Evolutionary conservation across 108 stramenopile genomes (phyloP).

Genomic region (Pseudonitzschia delicatissima): DNA sequence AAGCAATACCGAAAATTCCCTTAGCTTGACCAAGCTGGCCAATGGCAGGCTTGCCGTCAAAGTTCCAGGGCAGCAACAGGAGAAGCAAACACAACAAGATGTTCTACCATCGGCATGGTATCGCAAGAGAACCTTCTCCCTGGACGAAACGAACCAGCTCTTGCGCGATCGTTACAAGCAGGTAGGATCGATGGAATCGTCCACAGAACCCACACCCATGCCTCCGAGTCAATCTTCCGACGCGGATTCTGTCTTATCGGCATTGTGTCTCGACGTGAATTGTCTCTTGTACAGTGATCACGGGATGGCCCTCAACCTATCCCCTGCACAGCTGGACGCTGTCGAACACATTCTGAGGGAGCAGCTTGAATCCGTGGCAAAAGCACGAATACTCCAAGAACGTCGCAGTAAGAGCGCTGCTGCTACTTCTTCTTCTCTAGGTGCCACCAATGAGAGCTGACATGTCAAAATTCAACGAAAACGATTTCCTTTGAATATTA

Average conservation of each 20-base stretch:
- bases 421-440: too few species aligned
- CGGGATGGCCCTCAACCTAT: slow-evolving; percentile 69
- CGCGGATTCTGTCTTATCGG: slow-evolving; percentile 61
- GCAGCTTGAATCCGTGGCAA: slow-evolving; percentile 48
- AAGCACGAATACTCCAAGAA: slow-evolving; percentile 54
- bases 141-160: slow-evolving; percentile 13
- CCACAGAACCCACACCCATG: too few species aligned
- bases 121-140: background rate
- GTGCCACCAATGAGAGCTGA: too few species aligned
- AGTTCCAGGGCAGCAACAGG: slow-evolving; percentile 8
- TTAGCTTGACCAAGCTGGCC: slow-evolving; percentile 16
- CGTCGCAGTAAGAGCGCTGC: too few species aligned
- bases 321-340: slow-evolving; percentile 70
- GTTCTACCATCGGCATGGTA: background rate
- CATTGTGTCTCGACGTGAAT: slow-evolving; percentile 66
- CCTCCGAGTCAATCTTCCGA: too few species aligned
- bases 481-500: too few species aligned
- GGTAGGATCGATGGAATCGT: too few species aligned
- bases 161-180: slow-evolving; percentile 35
- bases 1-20: background rate
- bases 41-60: slow-evolving; percentile 24
- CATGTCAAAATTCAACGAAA: too few species aligned
- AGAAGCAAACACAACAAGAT: background rate
- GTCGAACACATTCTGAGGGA: slow-evolving; percentile 49
- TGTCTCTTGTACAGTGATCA: slow-evolving; percentile 66